Evolutionary conservation across 805 yeast species (phyloP).

Genomic region (Starmerella floris): DNA sequence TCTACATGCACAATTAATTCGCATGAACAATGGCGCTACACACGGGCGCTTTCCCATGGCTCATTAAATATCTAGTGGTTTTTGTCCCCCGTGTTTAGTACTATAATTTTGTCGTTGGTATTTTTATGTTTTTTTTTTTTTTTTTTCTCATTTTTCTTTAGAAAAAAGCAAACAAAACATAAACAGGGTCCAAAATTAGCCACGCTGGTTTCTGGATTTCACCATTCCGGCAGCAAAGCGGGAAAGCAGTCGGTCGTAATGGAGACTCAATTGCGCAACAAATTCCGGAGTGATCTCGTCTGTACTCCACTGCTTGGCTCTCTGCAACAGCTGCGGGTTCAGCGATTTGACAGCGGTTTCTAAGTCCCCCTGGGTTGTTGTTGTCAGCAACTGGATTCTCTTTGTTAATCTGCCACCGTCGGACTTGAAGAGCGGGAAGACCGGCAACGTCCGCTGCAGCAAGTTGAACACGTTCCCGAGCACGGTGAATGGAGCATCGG

Average conservation of each 20-base stretch:
- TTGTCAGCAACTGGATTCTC: conserved; percentile 10
- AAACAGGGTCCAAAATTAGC: no score
- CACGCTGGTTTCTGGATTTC: neutral
- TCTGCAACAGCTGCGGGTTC: conserved; percentile 11
- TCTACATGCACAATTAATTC: no score
- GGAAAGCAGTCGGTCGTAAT: neutral
- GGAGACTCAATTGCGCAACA: neutral
- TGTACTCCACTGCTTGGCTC: conserved; percentile 1
- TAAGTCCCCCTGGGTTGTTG: conserved; percentile 9
- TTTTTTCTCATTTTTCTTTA: no score
- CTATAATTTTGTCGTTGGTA: no score
- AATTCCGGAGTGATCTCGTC: neutral
- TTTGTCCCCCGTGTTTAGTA: no score
- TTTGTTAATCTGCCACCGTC: conserved; percentile 8
- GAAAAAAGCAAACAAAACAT: no score
- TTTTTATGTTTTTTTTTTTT: no score
- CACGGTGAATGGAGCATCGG: conserved; percentile 9
- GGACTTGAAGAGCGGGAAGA: conserved; percentile 11
- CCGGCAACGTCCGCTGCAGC: conserved; percentile 10
- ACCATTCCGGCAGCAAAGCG: conserved; percentile 1
- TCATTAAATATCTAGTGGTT: no score
- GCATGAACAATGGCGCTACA: no score
- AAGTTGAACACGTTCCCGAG: conserved; percentile 11
- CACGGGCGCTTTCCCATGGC: no score
- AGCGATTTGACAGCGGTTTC: conserved; percentile 19